Conservation (phyloP, 768 basidiomycete species). For the Auricularia sp. region DNA sequence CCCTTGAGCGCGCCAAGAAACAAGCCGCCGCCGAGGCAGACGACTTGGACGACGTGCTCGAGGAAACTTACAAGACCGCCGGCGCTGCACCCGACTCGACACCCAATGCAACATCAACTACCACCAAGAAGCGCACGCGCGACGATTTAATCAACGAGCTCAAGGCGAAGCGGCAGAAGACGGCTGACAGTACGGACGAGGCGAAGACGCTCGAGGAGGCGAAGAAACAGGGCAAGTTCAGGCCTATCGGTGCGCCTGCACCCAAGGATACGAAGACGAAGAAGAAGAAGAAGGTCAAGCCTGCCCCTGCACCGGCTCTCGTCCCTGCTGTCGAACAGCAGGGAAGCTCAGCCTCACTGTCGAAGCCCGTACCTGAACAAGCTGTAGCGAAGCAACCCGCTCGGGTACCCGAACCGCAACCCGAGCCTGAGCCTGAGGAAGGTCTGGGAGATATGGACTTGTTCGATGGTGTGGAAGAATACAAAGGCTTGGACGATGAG, state of each 20-base stretch:
- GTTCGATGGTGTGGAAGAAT: conserved; percentile 78
- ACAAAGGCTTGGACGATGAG: conserved; percentile 55
- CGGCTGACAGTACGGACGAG: conserved; percentile 12
- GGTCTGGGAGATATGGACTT: conserved; percentile 63
- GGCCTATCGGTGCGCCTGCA: conserved; percentile 13
- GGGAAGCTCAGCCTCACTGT: too few relatives aligned
- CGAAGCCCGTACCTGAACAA: too few relatives aligned
- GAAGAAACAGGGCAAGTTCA: conserved; percentile 26
- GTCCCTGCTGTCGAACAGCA: too few relatives aligned
- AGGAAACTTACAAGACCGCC: conserved; percentile 52
- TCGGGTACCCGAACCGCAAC: conserved; percentile 12
- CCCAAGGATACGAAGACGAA: conserved; percentile 30
- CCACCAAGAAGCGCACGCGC: conserved; percentile 58
- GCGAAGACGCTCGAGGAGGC: conserved; percentile 11
- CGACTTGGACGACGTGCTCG: conserved; percentile 73
- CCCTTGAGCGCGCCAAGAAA: conserved; percentile 77
- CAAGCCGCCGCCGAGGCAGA: conserved; percentile 35
- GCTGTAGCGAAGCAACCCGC: neutral
- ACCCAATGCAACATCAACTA: conserved; percentile 1
- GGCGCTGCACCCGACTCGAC: conserved; percentile 19
- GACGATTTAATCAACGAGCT: conserved; percentile 65
- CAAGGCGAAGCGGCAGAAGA: conserved; percentile 48
- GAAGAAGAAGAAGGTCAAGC: conserved; percentile 23
- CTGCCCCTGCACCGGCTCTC: too few relatives aligned
- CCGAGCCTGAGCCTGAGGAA: conserved; percentile 28